A percentile compares a stretch with the other conserved stretches of the same genome.
These are phyloP conservation scores for Remersonia thermophila DNA, from an alignment of 2,329 filamentous ascomycete species.

Conservation along the genomic window DNA sequence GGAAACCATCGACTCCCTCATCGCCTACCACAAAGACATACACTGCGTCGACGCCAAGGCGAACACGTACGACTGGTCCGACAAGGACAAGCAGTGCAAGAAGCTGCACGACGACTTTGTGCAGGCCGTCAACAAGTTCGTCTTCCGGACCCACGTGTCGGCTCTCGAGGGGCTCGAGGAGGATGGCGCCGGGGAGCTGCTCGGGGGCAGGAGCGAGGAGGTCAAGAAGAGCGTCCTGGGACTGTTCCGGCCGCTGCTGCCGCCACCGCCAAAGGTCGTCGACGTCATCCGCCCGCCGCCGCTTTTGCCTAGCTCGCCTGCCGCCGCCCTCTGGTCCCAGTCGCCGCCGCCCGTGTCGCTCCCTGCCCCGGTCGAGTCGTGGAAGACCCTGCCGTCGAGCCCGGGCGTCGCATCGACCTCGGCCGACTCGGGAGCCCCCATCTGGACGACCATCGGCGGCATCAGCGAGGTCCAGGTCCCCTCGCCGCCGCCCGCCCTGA, in stretches of 20 bases:
- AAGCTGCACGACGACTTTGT: slow-evolving; percentile 95
- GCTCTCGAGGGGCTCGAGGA: slow-evolving; percentile 94
- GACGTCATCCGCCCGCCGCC: slow-evolving; percentile 80
- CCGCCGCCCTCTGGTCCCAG: slow-evolving; percentile 71
- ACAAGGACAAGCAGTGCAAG: slow-evolving; percentile 93
- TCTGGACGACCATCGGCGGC: slow-evolving; percentile 72
- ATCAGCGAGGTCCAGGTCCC: slow-evolving; percentile 63
- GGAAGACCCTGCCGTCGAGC: slow-evolving; percentile 84
- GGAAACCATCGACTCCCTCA: slow-evolving; percentile 84
- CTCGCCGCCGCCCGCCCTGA: slow-evolving; percentile 71
- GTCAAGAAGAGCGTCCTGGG: slow-evolving; percentile 78
- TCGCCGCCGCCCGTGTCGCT: slow-evolving; percentile 51
- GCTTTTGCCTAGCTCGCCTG: slow-evolving; percentile 71
- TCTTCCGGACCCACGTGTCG: slow-evolving; percentile 78
- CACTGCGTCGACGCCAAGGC: slow-evolving; percentile 85
- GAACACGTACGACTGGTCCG: slow-evolving; percentile 85
- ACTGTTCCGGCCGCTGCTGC: slow-evolving; percentile 78
- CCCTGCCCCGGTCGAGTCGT: slow-evolving; percentile 66
- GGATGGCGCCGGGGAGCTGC: slow-evolving; percentile 85
- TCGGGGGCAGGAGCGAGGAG: slow-evolving; percentile 83
- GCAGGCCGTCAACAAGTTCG: slow-evolving; percentile 93
- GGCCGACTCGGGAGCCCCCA: slow-evolving; percentile 54
- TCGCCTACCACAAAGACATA: slow-evolving; percentile 93
- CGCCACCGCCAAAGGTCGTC: slow-evolving; percentile 74
- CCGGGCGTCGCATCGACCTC: slow-evolving; percentile 57